Evolutionary conservation across 2,329 filamentous ascomycete species (phyloP).

Genomic region (Lachnellula subtilissima): DNA sequence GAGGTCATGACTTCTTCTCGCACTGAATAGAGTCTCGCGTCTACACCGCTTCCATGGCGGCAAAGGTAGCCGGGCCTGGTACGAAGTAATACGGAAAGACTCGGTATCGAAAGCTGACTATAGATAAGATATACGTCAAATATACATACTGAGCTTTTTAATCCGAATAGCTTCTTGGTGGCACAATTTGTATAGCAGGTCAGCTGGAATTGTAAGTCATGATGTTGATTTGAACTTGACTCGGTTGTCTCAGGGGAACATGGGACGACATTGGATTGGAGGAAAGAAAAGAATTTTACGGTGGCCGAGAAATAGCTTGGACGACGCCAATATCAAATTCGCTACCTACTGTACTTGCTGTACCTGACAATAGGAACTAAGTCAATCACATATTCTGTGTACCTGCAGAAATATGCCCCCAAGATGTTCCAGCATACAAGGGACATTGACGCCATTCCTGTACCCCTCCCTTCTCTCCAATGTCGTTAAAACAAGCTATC

Average conservation of each 20-base stretch:
- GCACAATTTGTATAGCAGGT: too few species aligned
- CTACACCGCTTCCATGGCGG: conserved; percentile 13
- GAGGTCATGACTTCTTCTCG: background rate
- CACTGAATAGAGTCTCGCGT: background rate
- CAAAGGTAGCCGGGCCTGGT: background rate
- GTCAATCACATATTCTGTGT: background rate
- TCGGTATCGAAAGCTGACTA: background rate
- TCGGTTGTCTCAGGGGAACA: background rate
- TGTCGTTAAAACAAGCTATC: conserved; percentile 5
- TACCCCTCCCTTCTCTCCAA: conserved; percentile 28
- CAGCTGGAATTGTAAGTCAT: background rate
- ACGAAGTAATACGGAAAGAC: background rate
- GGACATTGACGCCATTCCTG: conserved; percentile 31
- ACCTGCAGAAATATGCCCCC: conserved; percentile 25
- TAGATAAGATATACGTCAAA: too few species aligned
- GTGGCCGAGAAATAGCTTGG: background rate
- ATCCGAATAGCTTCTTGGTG: too few species aligned
- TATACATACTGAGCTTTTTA: too few species aligned
- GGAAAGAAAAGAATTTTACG: background rate
- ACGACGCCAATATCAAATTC: conserved; percentile 6
- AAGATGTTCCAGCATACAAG: conserved; percentile 25
- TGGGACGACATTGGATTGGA: background rate
- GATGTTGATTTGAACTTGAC: background rate
- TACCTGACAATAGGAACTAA: background rate
- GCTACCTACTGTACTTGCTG: background rate